Evolutionary conservation across 495 filamentous ascomycete genomes (phyloP), one percentile per base, ranked within the genome.

Genomic region (Immersiella caudata): DNA sequence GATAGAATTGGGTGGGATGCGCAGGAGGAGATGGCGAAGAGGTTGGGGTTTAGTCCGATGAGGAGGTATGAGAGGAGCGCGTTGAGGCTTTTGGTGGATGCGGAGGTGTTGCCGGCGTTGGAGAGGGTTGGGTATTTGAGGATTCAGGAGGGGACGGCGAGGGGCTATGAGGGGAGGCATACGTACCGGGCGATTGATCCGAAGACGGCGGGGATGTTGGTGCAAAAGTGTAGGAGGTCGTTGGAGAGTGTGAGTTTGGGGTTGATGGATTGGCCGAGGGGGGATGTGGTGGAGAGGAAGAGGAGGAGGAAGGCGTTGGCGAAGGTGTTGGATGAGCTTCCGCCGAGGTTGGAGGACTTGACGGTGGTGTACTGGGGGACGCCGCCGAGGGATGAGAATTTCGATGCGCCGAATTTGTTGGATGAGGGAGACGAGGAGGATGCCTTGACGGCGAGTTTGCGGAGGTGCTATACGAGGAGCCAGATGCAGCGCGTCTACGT

Each of bases 181-280:
- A 9, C 55, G 51, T 46, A 36, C 18, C 26, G 62, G n/a, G n/a
- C 49, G 18, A 27, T 64, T n/a, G 62, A 64, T n/a, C 50, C 51
- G 0, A 26, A 20, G 6, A 35, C 62, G 25, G 62, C 25, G 51
- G 8, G 40, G 27, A 20, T 65, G 50, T 12, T 65, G 25, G n/a
- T 65, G 24, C 14, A 33, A n/a, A 40, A 21, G n/a, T 65, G 62
- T 27, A 55, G 25, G 52, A 6, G 20, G 25, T 55, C 33, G 21
- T 20, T 65, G 51, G 18, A 40, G 12, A 9, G 12, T 25, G 11
- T 65, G 29, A 36, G 14, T 1, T 27, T 57, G 62, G 5, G 7
- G 26, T 20, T 65, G 27, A 65, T 65, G 62, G 62, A 65, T 29
- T 65, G 62, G 62, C 62, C 62, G 7, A 16, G 62, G 14, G 62